phyloP scores from a whole-genome alignment of 768 basidiomycete genomes.

The Dentipellis fragilis region DNA sequence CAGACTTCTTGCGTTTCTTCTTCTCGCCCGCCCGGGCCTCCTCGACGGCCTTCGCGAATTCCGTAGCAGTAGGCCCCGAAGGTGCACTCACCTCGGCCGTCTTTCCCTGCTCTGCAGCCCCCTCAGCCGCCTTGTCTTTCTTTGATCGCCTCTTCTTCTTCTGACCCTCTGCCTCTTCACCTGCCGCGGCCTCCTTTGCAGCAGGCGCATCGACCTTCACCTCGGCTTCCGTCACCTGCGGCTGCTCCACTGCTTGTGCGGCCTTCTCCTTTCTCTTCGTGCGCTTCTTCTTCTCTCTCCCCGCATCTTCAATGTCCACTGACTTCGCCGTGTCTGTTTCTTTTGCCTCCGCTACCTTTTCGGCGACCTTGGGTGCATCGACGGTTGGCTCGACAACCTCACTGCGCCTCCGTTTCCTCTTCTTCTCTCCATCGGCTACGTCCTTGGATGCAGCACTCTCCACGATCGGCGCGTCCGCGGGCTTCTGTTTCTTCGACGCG shows the following conservation, averaged over 20 bases:
- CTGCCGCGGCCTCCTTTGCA: neutral
- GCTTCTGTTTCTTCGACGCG: neutral
- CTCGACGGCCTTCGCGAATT: no score
- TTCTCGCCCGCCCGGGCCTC: neutral
- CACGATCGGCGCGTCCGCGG: no score
- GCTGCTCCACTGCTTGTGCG: conserved; percentile 1
- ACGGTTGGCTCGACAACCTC: neutral
- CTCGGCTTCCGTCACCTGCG: neutral
- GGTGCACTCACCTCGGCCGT: neutral
- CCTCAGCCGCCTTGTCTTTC: conserved; percentile 7
- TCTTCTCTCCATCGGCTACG: no score
- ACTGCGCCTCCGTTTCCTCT: no score
- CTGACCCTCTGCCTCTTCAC: neutral
- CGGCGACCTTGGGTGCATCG: neutral
- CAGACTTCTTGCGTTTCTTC: neutral
- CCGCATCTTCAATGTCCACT: neutral
- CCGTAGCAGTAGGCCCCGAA: neutral
- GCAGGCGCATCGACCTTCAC: neutral
- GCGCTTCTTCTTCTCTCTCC: neutral
- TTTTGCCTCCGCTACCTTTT: no score
- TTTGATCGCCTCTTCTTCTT: conserved; percentile 11
- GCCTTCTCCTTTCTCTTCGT: conserved; percentile 3
- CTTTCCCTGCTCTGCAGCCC: neutral
- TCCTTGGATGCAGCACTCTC: no score
- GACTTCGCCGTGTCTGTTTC: no score